Base-by-base conservation (phyloP, 306 rosid genomes). In the Echinosophora koreensis region DNA sequence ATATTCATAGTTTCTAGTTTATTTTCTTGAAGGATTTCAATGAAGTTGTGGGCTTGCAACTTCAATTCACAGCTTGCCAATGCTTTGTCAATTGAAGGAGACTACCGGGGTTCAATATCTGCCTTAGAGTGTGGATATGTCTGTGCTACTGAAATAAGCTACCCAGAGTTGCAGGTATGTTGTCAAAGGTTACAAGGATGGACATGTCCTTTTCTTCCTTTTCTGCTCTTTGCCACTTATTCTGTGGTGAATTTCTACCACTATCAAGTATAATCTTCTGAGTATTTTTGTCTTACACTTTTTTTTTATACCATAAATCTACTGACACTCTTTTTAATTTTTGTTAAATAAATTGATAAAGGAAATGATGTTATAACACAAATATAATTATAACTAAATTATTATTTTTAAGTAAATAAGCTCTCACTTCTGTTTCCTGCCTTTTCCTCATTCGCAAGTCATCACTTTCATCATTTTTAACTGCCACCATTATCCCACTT, bases 61-160 rank as follows among this genome's bases (percentile, higher is more conserved):
- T 95, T 95, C 86, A 92, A 90, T 84, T 88, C 97, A 39, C 98
- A 95, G 90, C 96, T 94, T 56, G 97, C 98, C 5, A 95, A 95
- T 86, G 97, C 97, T 75, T 81, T 95, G 81, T 87, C 86, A 17
- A 90, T 89, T 61, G 98, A 94, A 86, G 98, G 97, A 52, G 97
- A 94, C 76, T 89, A 90, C 69, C 90, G 74, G 80, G 90, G 87
- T 69, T 88, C 98, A 56, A 78, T 92, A 39, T 82, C 93, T 35
- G 93, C 95, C 41, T 90, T 94, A 60, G 91, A 90, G 75, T 81
- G 88, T 51, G 98, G 98, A 38, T 90, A 77, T 88, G 41, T 74
- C 55, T 85, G 87, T 68, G 97, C 98, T 12, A 81, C 87, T 65
- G 92, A 92, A 84, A 82, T 90, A 66, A 44, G 74, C 82, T 89